Evolutionary conservation across 1,284 basidiomycete genomes (phyloP), one percentile per base, ranked within the genome.

Genomic region (Trichosporon asahii): DNA sequence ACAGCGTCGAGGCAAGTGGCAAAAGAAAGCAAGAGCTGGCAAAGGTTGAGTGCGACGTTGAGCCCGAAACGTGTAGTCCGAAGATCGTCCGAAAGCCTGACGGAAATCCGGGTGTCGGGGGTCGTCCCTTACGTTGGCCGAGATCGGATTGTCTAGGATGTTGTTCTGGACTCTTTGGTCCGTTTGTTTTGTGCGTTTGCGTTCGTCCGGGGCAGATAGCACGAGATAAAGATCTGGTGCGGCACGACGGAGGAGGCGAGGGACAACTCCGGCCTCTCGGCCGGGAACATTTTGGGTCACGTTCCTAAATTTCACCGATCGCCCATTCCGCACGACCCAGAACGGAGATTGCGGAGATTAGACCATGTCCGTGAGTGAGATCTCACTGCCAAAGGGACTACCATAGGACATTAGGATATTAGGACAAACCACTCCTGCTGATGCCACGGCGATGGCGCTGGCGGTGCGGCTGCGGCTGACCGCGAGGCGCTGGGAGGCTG

Each of bases 141-240:
- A 53, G 49, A 53, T 23, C 49, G 23, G 49, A 25, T 25, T 53
- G 49, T 53, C 49, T 21, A n/a, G 18, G 11, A 9, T 4, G n/a
- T 53, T 55, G 31, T 66, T 66, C 44, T 55, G 23, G 64, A n/a
- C 40, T 33, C 31, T 33, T 18, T n/a, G 40, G 40, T 7, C 2
- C 18, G 61, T 63, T 63, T 53, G 49, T 53, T 53, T 53, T 53
- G 49, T 35, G 61, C 40, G 40, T 18, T 44, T n/a, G n/a, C n/a
- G n/a, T n/a, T 33, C 40, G 40, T 44, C 40, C 21, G 49, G 31
- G 49, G 23, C 49, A 53, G 49, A n/a, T 44, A 37, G 18, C 61
- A 21, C 61, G 49, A 53, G 49, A 53, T 25, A 53, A 25, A 53
- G 49, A 53, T 53, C 49, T 53, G 49, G 49, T 53, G n/a, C n/a